Evolutionary conservation across 768 basidiomycete genomes (phyloP).

Genomic region (Pulveroboletus sp.): DNA sequence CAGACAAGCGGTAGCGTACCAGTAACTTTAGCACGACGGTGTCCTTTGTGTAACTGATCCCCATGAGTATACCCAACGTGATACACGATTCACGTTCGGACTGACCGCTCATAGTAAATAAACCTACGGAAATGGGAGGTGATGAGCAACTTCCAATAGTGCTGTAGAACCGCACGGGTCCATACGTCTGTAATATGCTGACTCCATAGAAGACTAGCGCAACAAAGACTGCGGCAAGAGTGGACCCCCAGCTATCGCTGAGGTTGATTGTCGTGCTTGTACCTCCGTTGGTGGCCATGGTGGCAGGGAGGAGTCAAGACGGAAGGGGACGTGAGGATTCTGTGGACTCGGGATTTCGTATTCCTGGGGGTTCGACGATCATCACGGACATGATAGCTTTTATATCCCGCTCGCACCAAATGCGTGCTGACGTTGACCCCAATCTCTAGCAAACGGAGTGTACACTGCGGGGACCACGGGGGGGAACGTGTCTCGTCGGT

Average conservation of each 20-base stretch:
- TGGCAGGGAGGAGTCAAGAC: background rate
- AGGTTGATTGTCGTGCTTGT: constrained; percentile 3
- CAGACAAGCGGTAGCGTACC: constrained; percentile 2
- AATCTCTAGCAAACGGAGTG: background rate
- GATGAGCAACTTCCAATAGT: background rate
- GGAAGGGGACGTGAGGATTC: background rate
- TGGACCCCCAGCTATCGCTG: constrained; percentile 21
- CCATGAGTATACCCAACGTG: background rate
- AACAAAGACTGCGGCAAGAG: constrained; percentile 16
- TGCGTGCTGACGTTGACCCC: background rate
- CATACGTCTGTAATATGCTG: constrained; percentile 25
- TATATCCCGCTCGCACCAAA: background rate
- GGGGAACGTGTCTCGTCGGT: background rate
- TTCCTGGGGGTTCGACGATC: constrained; percentile 5
- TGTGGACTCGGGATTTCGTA: constrained; percentile 9
- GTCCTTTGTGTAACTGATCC: constrained; percentile 16
- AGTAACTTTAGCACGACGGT: constrained; percentile 9
- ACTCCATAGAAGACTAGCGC: constrained; percentile 23
- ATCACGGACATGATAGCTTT: constrained; percentile 4
- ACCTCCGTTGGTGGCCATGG: constrained; percentile 10
- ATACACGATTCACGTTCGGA: background rate
- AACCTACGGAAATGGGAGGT: constrained; percentile 10
- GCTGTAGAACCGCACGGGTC: background rate
- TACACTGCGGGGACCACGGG: too few relatives aligned
- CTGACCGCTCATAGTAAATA: constrained; percentile 24